A percentile compares a stretch with the other conserved stretches of the same genome.
Evolutionary conservation across 2,329 filamentous ascomycete species (phyloP).

Genomic region (Corinectria fuckeliana): DNA sequence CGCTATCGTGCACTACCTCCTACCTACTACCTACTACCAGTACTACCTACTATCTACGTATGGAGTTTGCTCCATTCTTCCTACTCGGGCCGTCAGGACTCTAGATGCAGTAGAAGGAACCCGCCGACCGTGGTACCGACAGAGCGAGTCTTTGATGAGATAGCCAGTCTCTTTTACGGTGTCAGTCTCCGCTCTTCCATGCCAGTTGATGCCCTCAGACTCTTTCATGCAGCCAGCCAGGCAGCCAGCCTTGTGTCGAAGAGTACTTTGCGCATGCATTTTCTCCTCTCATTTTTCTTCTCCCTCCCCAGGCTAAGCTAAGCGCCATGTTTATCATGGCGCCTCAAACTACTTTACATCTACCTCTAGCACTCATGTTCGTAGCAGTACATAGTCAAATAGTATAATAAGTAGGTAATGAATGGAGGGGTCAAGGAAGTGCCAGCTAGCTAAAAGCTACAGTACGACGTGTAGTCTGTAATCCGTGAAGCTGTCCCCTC

Average conservation of each 20-base stretch:
- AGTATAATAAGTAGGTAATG: too few relatives aligned
- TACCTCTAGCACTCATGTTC: neutral
- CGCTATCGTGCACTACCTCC: too few relatives aligned
- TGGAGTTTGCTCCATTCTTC: neutral
- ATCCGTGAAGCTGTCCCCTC: conserved; percentile 13
- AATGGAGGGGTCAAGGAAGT: conserved; percentile 2
- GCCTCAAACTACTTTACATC: neutral
- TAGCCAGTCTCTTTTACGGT: neutral
- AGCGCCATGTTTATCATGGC: neutral
- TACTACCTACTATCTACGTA: too few relatives aligned
- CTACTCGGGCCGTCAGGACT: neutral
- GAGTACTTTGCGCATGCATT: neutral
- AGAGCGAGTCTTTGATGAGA: too few relatives aligned
- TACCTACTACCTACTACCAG: too few relatives aligned
- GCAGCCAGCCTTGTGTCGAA: neutral
- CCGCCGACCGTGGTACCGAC: too few relatives aligned
- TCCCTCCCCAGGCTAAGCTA: neutral
- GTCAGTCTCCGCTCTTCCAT: neutral
- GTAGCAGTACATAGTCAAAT: neutral
- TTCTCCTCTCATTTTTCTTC: neutral
- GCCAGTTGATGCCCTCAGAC: neutral
- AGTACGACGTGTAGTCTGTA: neutral
- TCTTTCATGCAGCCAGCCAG: neutral
- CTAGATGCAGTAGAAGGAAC: too few relatives aligned
- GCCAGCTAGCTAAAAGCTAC: neutral